Evolutionary conservation across 768 basidiomycete genomes (phyloP).

Genomic region (Lentinula aciculospora): DNA sequence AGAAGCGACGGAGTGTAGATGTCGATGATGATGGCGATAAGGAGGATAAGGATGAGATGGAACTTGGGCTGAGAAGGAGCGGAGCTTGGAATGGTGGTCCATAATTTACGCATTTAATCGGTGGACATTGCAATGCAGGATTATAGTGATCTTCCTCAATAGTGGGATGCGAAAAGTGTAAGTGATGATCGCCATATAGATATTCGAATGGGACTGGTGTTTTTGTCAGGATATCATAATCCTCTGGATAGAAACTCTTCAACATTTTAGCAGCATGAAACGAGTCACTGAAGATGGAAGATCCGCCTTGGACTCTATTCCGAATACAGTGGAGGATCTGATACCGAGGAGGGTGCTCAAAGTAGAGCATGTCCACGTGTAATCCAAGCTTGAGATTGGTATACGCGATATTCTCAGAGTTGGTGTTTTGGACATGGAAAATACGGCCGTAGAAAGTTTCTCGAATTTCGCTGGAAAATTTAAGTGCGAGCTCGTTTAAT

Average conservation of each 20-base stretch:
- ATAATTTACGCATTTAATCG: conserved; percentile 76
- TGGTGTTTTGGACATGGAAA: conserved; percentile 81
- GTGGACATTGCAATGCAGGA: conserved; percentile 12
- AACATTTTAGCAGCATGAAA: conserved; percentile 57
- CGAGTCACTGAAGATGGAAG: conserved; percentile 83
- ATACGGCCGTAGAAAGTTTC: conserved; percentile 85
- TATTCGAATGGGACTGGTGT: conserved; percentile 86
- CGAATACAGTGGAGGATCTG: conserved; percentile 90
- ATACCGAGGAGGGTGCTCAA: conserved; percentile 85
- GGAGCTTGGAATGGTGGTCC: conserved; percentile 94
- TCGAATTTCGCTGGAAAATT: conserved; percentile 66
- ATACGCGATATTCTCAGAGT: conserved; percentile 91
- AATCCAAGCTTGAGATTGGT: conserved; percentile 84
- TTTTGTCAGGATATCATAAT: conserved; percentile 53
- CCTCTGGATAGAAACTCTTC: conserved; percentile 34
- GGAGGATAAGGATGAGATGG: not conserved
- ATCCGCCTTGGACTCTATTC: conserved; percentile 78
- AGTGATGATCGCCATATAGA: conserved; percentile 83
- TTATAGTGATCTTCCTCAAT: conserved; percentile 42
- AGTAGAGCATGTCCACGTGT: conserved; percentile 95
- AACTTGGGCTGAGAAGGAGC: conserved; percentile 24
- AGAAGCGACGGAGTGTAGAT: conserved; percentile 50
- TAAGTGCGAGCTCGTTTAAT: conserved; percentile 54
- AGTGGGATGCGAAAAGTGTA: conserved; percentile 67
- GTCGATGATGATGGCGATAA: conserved; percentile 16